phyloP scores from a whole-genome alignment of 1,284 basidiomycete species.

The Vanrija humicola region DNA sequence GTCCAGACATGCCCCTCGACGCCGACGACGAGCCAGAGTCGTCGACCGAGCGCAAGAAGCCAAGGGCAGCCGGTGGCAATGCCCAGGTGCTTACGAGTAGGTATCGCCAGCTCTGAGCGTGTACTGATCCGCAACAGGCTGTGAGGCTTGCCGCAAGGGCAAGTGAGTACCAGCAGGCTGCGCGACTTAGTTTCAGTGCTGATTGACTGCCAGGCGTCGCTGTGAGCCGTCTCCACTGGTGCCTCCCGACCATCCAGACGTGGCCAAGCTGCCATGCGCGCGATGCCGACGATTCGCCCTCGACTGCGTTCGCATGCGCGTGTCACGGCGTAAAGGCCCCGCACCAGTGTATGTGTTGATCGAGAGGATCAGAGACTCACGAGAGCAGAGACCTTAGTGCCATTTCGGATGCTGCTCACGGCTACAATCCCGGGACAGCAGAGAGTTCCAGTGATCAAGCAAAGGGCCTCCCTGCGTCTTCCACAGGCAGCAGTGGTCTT shows the following conservation, averaged over 20 bases:
- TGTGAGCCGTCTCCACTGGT: conserved; percentile 44
- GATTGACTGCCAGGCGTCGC: conserved; percentile 32
- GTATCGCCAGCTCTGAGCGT: not conserved
- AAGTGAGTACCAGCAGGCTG: conserved; percentile 19
- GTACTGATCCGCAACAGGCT: conserved; percentile 15
- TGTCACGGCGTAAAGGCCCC: conserved; percentile 35
- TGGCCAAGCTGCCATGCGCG: conserved; percentile 41
- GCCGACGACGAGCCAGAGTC: not conserved
- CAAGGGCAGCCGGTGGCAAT: not conserved
- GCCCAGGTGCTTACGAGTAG: conserved; percentile 7
- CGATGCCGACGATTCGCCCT: conserved; percentile 40
- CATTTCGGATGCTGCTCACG: conserved; percentile 34
- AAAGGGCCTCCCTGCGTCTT: too few relatives aligned
- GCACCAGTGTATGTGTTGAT: conserved; percentile 33
- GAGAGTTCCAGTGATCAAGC: not conserved
- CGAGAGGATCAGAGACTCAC: not conserved
- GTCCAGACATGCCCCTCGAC: not conserved
- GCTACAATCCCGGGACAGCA: conserved; percentile 8
- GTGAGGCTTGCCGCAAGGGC: conserved; percentile 34
- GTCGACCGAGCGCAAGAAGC: not conserved
- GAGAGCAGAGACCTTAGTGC: conserved; percentile 19
- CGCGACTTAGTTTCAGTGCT: not conserved
- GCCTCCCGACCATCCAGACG: conserved; percentile 37
- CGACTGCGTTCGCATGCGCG: conserved; percentile 38
- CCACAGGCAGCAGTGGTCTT: too few relatives aligned